Base-by-base conservation (phyloP, 306 rosid species). In the Quercus glauca region DNA sequence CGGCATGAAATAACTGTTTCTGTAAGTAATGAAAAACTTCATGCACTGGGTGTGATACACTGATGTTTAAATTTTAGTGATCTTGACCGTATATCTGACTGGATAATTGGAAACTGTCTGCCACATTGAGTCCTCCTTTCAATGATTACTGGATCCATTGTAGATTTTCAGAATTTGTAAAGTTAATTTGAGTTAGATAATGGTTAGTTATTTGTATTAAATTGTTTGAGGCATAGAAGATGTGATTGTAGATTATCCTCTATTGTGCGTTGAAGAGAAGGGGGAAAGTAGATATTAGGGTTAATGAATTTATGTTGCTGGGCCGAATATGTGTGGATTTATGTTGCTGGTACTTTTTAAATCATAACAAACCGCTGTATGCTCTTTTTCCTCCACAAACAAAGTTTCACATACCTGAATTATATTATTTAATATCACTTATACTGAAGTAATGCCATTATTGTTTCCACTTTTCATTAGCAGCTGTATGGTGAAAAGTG, bases 1-100 rank as follows among this genome's bases (percentile, higher is more conserved):
- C 89, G 87, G 58, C 98, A 96, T 87, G 99, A 96, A 87, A 96
- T 96, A 72, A 75, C 93, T 85, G 91, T 86, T 78, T 28, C 83
- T 77, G 99, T 96, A 79, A 93, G 98, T 88, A 71, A 65, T 29
- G 15, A 33, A 28, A n/a, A 49, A 31, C 58, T 33, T 60, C 58
- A 52, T 67, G 52, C 55, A 20, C 67, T 56, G 37, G 58, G 55
- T 43, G 6, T 73, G 19, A 13, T 20, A 11, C 69, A 19, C 59
- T 69, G n/a, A 23, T 9, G 17, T 23, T 65, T 31, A 65, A 65
- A 68, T 68, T 10, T 35, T 11, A 35, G 72, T 68, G 26, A 35
- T 9, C 52, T 19, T 68, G 72, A 35, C 72, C 35, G 19, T 19
- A 15, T 5, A 5, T 63, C 29, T n/a, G 53, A 68, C 72, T 18